Percentiles rank a stretch among this genome's conserved stretches.
Conservation (phyloP, 2,329 filamentous ascomycete genomes). For the Trichoderma koningiopsis region DNA sequence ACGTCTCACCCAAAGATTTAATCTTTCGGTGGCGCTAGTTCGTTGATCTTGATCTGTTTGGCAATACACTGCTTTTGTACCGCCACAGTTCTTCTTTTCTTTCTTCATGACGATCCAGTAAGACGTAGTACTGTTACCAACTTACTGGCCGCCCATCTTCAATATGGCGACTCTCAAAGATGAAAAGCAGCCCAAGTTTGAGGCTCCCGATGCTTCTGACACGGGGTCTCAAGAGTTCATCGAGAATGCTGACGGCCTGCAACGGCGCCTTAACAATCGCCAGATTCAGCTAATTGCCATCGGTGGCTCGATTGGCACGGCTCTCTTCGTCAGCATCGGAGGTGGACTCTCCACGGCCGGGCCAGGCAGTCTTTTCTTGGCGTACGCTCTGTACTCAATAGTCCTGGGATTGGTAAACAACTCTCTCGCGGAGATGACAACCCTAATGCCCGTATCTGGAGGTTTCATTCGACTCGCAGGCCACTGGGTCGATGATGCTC, state of each 20-base stretch:
- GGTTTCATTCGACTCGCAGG: slow-evolving; percentile 66
- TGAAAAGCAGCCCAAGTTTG: slow-evolving; percentile 36
- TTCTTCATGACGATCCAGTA: slow-evolving; percentile 1
- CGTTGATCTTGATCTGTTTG: neutral
- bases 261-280: slow-evolving; percentile 55
- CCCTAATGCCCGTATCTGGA: slow-evolving; percentile 63
- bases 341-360: slow-evolving; percentile 51
- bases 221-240: slow-evolving; percentile 30
- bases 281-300: slow-evolving; percentile 62
- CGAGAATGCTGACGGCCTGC: slow-evolving; percentile 44
- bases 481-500: slow-evolving; percentile 66
- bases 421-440: slow-evolving; percentile 65
- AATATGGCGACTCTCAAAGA: slow-evolving; percentile 33
- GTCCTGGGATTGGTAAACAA: slow-evolving; percentile 66
- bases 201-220: slow-evolving; percentile 31
- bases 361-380: slow-evolving; percentile 57
- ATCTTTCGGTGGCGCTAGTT: neutral
- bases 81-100: neutral
- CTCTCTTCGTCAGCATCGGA: slow-evolving; percentile 64
- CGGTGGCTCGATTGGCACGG: slow-evolving; percentile 60
- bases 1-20: neutral
- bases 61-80: neutral
- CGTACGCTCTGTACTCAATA: slow-evolving; percentile 57
- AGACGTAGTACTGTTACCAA: neutral
- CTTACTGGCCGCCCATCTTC: neutral